Evolutionary conservation across 2,329 filamentous ascomycete genomes (phyloP), one percentile per base, ranked within the genome.

Genomic region (Graphiopsis chlorocephala): DNA sequence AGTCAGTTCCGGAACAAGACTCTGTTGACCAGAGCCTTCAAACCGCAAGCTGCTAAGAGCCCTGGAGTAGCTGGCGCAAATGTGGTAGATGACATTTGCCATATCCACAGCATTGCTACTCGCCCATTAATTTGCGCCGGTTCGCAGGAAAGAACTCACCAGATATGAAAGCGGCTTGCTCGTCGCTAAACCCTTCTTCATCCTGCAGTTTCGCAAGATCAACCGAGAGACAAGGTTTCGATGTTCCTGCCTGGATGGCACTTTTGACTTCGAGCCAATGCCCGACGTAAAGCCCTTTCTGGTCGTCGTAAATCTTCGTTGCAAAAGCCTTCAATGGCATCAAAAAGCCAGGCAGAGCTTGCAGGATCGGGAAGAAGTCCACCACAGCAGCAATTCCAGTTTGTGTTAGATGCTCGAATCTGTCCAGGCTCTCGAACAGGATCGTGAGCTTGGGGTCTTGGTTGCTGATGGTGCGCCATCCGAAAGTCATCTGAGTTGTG

Each of bases 401-500:
- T 62, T 77, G 76, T 53, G 74, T 77, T 38, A 81, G 67, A 15
- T 74, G 72, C 17, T 75, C 74, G 28, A 82, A 80, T 57, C 79
- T 74, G 11, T 75, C 73, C 62, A 80, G 77, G 45, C 76, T 78
- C 45, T 77, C 71, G 33, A 79, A 80, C 8, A 83, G 72, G 61
- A 80, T 76, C 66, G 76, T 74, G 61, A 83, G 71, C 23, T 77
- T 76, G 11, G 75, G 72, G 50, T 83, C 77, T 11, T 81, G 74
- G 64, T 79, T 73, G 1, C 68, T 76, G 0, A 74, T 70, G 0
- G 76, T 77, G 15, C 80, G 77, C 64, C 56, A 67, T 45, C 59
- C 82, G 60, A 81, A 84, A 0, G 81, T 74, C 75, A 84, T 83
- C 6, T 78, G 78, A 0, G 81, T 82, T 0, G 79, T 80, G 11